Conservation (phyloP, 352 stramenopile genomes). For the Heterotrichella gracilis region DNA sequence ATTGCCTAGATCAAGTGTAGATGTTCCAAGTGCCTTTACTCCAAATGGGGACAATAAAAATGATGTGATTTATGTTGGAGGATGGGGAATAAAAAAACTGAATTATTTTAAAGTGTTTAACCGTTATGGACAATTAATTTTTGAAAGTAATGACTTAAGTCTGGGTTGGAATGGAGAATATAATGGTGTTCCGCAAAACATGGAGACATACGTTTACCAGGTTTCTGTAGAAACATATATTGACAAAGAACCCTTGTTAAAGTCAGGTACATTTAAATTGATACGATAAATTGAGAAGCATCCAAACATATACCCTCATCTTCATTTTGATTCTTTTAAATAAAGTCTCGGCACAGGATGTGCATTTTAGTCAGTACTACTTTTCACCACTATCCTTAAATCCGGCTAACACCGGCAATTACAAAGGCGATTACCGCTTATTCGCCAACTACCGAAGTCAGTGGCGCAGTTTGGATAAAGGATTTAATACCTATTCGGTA, state of each 20-base stretch:
- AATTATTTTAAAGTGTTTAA: constrained; percentile 9
- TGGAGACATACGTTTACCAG: neutral
- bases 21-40: neutral
- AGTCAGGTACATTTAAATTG: neutral
- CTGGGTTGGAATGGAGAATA: neutral
- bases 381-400: neutral
- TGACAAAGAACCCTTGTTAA: neutral
- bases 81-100: neutral
- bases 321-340: neutral
- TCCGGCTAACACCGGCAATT: neutral
- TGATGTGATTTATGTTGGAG: neutral
- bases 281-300: neutral
- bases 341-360: neutral
- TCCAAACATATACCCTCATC: neutral
- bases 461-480: neutral
- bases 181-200: neutral
- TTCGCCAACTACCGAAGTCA: neutral
- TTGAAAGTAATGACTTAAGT: neutral
- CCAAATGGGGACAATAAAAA: neutral
- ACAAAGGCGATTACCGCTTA: neutral
- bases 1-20: neutral
- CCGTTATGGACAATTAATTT: neutral
- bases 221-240: neutral
- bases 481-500: neutral
- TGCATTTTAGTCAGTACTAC: constrained; percentile 8